These are phyloP conservation scores for Mucor lusitanicus DNA, from an alignment of 371 early-diverging fungal species.

Conservation along the genomic window DNA sequence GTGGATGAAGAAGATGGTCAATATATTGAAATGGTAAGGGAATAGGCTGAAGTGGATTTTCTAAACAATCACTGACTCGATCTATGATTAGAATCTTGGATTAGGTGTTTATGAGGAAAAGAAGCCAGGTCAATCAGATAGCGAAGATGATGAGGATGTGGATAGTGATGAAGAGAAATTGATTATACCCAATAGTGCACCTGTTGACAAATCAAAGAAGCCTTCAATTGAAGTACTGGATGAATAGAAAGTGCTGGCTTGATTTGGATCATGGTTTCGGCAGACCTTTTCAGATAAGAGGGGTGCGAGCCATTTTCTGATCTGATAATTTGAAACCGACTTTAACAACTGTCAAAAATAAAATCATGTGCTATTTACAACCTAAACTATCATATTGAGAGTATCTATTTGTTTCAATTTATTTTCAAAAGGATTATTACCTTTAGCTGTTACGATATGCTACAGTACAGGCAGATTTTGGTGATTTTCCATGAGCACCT, in stretches of 20 bases:
- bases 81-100: conserved; percentile 47
- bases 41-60: too few relatives aligned
- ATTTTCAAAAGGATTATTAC: too few relatives aligned
- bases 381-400: too few relatives aligned
- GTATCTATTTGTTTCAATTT: too few relatives aligned
- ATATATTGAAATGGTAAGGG: conserved; percentile 65
- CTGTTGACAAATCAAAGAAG: conserved; percentile 22
- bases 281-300: not conserved
- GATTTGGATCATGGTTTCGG: not conserved
- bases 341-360: too few relatives aligned
- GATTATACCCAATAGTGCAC: conserved; percentile 37
- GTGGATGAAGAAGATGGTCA: conserved; percentile 51
- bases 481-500: too few relatives aligned
- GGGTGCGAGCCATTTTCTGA: not conserved
- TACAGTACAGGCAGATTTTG: too few relatives aligned
- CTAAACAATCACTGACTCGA: not conserved
- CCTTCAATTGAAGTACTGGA: conserved; percentile 15
- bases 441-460: too few relatives aligned
- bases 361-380: too few relatives aligned
- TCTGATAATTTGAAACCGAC: not conserved
- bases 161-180: conserved; percentile 38
- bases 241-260: not conserved
- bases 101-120: conserved; percentile 60
- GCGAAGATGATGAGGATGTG: conserved; percentile 34
- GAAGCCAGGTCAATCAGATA: conserved; percentile 26